Conservation (phyloP, 78 protist genomes). For the Creolimax fragrantissima region DNA sequence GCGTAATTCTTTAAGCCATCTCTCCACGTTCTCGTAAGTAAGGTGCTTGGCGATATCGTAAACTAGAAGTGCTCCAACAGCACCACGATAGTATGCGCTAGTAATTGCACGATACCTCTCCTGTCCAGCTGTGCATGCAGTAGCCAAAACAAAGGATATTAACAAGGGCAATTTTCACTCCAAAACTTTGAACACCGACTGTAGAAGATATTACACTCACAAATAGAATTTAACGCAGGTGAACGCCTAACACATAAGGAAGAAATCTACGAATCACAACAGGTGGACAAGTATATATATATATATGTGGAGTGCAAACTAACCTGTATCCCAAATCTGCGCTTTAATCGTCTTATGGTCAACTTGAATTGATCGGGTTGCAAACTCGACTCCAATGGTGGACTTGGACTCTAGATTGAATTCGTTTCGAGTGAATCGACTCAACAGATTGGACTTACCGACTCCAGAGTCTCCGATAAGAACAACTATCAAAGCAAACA, state of each 20-base stretch:
- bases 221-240: too few relatives aligned
- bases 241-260: too few relatives aligned
- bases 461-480: slow-evolving; percentile 98
- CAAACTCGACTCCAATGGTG: slow-evolving; percentile 99
- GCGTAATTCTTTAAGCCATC: slow-evolving; percentile 78
- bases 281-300: too few relatives aligned
- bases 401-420: slow-evolving; percentile 91
- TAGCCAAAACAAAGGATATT: neutral
- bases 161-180: too few relatives aligned
- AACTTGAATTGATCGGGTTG: slow-evolving; percentile 74
- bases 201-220: too few relatives aligned
- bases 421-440: slow-evolving; percentile 84
- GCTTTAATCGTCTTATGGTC: slow-evolving; percentile 87
- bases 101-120: slow-evolving; percentile 96
- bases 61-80: slow-evolving; percentile 95
- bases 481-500: slow-evolving; percentile 61
- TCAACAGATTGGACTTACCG: slow-evolving; percentile 82
- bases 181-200: too few relatives aligned
- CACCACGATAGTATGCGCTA: slow-evolving; percentile 88
- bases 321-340: slow-evolving; percentile 92
- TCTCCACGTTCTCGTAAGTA: slow-evolving; percentile 81
- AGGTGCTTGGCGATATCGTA: slow-evolving; percentile 82
- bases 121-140: slow-evolving; percentile 83
- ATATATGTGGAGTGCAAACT: too few relatives aligned
- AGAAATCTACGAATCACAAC: neutral